phyloP scores from a whole-genome alignment of 1,284 basidiomycete genomes.

The Ceratobasidium papillatum region DNA sequence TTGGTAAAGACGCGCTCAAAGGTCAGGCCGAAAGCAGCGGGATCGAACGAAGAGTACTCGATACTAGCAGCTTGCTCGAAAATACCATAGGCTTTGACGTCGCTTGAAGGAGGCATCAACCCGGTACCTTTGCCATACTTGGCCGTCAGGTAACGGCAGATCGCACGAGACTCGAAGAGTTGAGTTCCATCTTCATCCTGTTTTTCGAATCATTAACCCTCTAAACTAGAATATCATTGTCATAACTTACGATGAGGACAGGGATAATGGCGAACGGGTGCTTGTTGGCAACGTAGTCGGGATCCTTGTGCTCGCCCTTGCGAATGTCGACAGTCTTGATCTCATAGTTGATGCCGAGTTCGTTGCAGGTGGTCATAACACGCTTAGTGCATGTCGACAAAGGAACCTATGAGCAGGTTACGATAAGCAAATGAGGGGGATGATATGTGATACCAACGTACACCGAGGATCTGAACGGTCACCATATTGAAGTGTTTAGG shows the following conservation, averaged over 20 bases:
- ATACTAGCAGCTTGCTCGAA: conserved; percentile 52
- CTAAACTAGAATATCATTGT: background rate
- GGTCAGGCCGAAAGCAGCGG: conserved; percentile 29
- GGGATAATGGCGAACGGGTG: conserved; percentile 41
- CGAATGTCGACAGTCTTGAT: conserved; percentile 30
- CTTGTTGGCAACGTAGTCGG: conserved; percentile 10
- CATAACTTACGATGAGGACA: conserved; percentile 14
- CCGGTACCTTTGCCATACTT: conserved; percentile 56
- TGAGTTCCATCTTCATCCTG: conserved; percentile 37
- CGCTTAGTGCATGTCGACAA: conserved; percentile 41
- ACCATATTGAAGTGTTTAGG: background rate
- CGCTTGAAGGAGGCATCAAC: conserved; percentile 44
- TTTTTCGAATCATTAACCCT: background rate
- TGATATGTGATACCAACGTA: background rate
- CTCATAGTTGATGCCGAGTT: conserved; percentile 36
- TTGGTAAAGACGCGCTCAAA: conserved; percentile 10
- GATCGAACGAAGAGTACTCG: conserved; percentile 51
- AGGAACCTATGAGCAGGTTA: background rate
- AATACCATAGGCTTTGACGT: conserved; percentile 51
- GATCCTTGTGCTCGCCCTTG: conserved; percentile 34
- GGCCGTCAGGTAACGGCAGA: conserved; percentile 59
- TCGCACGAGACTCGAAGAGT: conserved; percentile 51
- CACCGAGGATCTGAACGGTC: conserved; percentile 16
- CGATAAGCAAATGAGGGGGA: background rate
- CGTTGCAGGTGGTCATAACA: conserved; percentile 36